A percentile compares a stretch with the other conserved stretches of the same genome.
phyloP scores from a whole-genome alignment of 208 protist species.

The Leishmania major region DNA sequence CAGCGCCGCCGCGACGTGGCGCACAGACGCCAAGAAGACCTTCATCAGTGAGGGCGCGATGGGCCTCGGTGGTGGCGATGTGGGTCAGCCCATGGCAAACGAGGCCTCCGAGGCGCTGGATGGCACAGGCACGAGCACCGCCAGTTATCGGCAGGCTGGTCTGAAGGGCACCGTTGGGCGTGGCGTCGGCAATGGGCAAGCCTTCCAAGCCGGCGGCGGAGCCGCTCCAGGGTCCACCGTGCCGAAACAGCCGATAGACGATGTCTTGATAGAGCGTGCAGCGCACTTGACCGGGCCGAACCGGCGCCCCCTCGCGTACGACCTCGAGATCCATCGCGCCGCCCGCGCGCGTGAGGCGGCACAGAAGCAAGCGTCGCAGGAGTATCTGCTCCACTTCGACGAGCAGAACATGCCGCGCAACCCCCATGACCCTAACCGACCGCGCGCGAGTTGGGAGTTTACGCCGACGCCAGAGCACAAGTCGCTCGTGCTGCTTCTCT shows the following conservation, averaged over 20 bases:
- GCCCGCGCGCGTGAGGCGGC: constrained; percentile 32
- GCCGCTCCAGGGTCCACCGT: constrained; percentile 28
- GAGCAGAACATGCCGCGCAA: constrained; percentile 61
- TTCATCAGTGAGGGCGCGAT: constrained; percentile 35
- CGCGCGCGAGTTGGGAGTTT: constrained; percentile 70
- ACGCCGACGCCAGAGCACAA: constrained; percentile 70
- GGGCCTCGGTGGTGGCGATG: constrained; percentile 30
- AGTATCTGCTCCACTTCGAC: constrained; percentile 41
- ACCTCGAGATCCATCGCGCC: constrained; percentile 38
- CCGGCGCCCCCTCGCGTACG: constrained; percentile 52
- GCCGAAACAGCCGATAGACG: constrained; percentile 44
- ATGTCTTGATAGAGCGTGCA: constrained; percentile 42
- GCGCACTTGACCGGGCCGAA: constrained; percentile 34
- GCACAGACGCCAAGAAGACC: constrained; percentile 19
- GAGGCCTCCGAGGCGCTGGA: constrained; percentile 26
- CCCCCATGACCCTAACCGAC: constrained; percentile 28
- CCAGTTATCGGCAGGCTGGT: constrained; percentile 13
- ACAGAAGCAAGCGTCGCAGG: constrained; percentile 19
- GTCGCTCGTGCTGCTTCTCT: constrained; percentile 78
- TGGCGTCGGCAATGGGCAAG: constrained; percentile 3
- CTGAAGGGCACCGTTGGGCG: neutral
- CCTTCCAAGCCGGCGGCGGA: constrained; percentile 9
- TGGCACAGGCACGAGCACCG: constrained; percentile 14
- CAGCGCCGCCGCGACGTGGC: constrained; percentile 14
- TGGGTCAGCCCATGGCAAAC: constrained; percentile 37